Conservation (phyloP, 768 basidiomycete genomes). For the Suillus cothurnatus region DNA sequence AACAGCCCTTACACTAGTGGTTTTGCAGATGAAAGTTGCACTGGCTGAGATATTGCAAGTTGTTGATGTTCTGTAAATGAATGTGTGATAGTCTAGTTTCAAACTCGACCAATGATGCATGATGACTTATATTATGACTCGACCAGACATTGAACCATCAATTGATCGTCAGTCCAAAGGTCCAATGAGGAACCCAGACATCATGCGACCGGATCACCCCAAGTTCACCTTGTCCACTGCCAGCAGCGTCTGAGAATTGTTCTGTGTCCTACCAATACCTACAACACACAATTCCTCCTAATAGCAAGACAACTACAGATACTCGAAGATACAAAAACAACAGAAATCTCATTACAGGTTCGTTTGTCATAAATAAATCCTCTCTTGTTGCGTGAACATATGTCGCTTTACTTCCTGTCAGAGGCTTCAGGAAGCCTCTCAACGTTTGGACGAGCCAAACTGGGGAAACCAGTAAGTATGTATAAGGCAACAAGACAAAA, state of each 20-base stretch:
- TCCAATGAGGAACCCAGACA: not conserved
- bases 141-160: not conserved
- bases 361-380: not conserved
- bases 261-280: not conserved
- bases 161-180: not conserved
- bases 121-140: not conserved
- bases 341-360: conserved; percentile 4
- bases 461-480: not conserved
- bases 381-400: conserved; percentile 17
- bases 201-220: not conserved
- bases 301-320: not conserved
- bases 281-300: not conserved
- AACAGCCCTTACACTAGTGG: too few relatives aligned
- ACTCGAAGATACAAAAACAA: conserved; percentile 1
- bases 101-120: too few relatives aligned
- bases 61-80: too few relatives aligned
- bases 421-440: not conserved
- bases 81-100: too few relatives aligned
- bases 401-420: not conserved
- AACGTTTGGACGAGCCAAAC: conserved; percentile 4
- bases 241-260: not conserved
- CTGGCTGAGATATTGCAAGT: too few relatives aligned
- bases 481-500: not conserved
- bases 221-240: not conserved
- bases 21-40: too few relatives aligned